Conservation (phyloP, 129 eudicot species). For the Artemisia tridentata region DNA sequence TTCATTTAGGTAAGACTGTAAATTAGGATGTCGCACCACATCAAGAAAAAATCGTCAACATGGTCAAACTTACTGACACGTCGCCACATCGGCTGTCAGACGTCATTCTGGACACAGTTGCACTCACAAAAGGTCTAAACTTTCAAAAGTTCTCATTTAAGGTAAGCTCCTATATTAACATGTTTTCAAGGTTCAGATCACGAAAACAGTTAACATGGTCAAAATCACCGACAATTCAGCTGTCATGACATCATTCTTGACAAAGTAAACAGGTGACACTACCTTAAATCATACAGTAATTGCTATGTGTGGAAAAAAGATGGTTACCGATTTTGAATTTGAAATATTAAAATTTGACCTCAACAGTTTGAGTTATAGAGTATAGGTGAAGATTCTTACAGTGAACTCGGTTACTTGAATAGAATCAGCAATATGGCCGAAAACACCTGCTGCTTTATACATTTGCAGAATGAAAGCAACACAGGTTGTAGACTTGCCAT, state of each 20-base stretch:
- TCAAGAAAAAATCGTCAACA: no score
- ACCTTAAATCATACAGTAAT: background rate
- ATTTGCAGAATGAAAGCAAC: constrained; percentile 92
- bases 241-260: background rate
- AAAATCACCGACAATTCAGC: background rate
- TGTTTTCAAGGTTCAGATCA: background rate
- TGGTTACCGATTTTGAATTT: background rate
- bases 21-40: no score
- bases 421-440: constrained; percentile 65
- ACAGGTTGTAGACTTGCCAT: constrained; percentile 97
- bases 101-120: no score
- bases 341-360: background rate
- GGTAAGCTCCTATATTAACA: background rate
- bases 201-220: background rate
- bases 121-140: background rate
- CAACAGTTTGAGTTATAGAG: background rate
- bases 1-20: no score
- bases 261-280: background rate
- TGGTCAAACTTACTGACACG: no score
- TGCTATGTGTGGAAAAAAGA: no score
- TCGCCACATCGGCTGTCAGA: no score
- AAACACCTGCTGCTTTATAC: constrained; percentile 95
- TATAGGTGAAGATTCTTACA: constrained; percentile 40
- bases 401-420: constrained; percentile 99
- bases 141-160: background rate